These are phyloP conservation scores for Aegilops tauschii DNA, from an alignment of 176 grass and related monocot genomes.

Conservation along the genomic window DNA sequence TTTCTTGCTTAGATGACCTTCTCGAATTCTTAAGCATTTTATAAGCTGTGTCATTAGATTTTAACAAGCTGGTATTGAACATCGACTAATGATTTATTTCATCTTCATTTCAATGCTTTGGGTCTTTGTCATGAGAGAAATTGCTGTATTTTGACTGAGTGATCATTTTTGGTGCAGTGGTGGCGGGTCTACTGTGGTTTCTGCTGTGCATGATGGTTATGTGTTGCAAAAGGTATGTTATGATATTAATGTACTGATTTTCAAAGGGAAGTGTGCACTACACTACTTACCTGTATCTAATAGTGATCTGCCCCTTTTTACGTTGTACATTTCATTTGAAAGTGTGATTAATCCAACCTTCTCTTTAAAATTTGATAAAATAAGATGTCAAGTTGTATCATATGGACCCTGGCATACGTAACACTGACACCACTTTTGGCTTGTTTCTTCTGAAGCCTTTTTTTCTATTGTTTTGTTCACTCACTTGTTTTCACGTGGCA, in stretches of 20 bases:
- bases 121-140: background rate
- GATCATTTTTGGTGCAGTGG: slow-evolving; percentile 64
- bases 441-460: background rate
- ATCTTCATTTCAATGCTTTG: slow-evolving; percentile 15
- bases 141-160: slow-evolving; percentile 27
- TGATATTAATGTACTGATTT: slow-evolving; percentile 16
- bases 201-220: slow-evolving; percentile 96
- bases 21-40: slow-evolving; percentile 21
- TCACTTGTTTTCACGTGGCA: slow-evolving; percentile 45
- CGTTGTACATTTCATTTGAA: background rate
- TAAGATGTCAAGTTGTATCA: background rate
- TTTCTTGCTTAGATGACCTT: background rate
- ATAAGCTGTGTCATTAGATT: background rate
- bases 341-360: background rate
- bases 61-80: background rate
- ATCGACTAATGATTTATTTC: background rate
- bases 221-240: slow-evolving; percentile 91
- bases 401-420: background rate
- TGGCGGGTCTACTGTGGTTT: slow-evolving; percentile 88
- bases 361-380: background rate
- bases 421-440: background rate
- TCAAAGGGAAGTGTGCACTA: background rate
- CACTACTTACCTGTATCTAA: background rate
- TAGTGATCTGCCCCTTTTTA: slow-evolving; percentile 10
- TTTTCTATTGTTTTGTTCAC: background rate